These are phyloP conservation scores for Endotrypanum monterogeii DNA, from an alignment of 208 protist species.

Conservation along the genomic window DNA sequence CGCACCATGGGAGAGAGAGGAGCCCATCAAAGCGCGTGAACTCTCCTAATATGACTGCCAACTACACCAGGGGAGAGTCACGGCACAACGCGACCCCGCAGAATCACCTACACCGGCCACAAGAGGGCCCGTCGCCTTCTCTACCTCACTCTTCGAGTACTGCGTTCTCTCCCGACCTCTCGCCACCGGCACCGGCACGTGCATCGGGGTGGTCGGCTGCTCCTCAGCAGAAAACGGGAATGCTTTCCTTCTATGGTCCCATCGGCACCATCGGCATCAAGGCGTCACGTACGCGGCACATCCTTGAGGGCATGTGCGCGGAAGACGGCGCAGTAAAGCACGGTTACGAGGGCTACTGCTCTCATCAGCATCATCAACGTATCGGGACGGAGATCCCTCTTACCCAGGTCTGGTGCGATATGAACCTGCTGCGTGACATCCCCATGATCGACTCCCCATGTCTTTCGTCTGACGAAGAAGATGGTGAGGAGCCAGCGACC, in stretches of 20 bases:
- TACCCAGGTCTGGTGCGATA: conserved; percentile 45
- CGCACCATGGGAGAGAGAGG: background rate
- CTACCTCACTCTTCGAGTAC: background rate
- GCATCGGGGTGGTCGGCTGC: background rate
- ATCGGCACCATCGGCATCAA: conserved; percentile 40
- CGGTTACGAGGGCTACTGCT: conserved; percentile 30
- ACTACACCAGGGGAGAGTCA: background rate
- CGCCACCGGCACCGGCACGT: conserved; percentile 9
- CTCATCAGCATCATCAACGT: background rate
- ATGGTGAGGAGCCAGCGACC: conserved; percentile 4
- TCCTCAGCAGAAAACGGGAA: background rate
- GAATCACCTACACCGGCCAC: background rate
- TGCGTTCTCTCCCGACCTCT: conserved; percentile 11
- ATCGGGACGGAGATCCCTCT: conserved; percentile 19
- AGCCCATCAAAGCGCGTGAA: background rate
- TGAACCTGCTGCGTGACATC: conserved; percentile 23
- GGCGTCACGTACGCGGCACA: conserved; percentile 27
- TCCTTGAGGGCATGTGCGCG: conserved; percentile 28
- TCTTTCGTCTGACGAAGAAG: background rate
- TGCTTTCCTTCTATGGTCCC: conserved; percentile 40
- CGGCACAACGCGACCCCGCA: background rate
- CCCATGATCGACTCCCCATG: conserved; percentile 29
- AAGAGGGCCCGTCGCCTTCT: background rate
- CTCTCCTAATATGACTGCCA: background rate
- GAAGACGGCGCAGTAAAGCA: conserved; percentile 29